Evolutionary conservation across 345 rosid genomes (phyloP).

Genomic region (Reutealis trisperma): DNA sequence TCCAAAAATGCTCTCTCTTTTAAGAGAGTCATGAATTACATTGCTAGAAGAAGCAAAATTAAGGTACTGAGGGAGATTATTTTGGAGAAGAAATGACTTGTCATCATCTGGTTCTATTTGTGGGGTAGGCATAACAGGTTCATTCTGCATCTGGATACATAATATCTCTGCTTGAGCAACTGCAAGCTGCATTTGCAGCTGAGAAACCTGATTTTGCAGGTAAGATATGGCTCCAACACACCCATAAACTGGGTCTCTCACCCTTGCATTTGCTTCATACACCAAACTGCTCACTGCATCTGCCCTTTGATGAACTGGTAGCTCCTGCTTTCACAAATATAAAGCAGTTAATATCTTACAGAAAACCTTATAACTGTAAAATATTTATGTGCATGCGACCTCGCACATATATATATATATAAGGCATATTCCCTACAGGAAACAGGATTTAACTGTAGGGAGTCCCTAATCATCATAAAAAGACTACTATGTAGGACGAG

Average conservation of each 20-base stretch:
- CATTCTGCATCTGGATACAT: constrained; percentile 34
- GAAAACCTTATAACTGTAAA: not conserved
- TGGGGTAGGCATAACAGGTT: constrained; percentile 21
- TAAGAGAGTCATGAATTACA: constrained; percentile 33
- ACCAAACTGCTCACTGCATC: constrained; percentile 41
- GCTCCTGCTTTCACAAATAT: constrained; percentile 19
- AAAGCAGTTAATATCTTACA: not conserved
- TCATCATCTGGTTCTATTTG: constrained; percentile 2
- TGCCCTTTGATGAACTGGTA: constrained; percentile 30
- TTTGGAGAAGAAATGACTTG: constrained; percentile 20
- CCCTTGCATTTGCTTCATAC: constrained; percentile 35
- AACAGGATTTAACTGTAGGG: too few relatives aligned
- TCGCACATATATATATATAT: too few relatives aligned
- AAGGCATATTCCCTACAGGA: too few relatives aligned
- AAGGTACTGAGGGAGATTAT: constrained; percentile 24
- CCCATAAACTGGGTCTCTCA: constrained; percentile 38
- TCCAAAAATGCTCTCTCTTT: constrained; percentile 42
- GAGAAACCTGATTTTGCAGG: constrained; percentile 33
- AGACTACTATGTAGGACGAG: too few relatives aligned
- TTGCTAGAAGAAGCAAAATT: constrained; percentile 28
- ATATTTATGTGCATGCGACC: too few relatives aligned
- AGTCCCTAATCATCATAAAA: too few relatives aligned
- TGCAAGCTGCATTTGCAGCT: constrained; percentile 38
- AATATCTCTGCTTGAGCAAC: constrained; percentile 34
- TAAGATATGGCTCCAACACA: constrained; percentile 38